Percentiles rank a stretch among this genome's conserved stretches.
Evolutionary conservation across 1,284 basidiomycete species (phyloP).

Genomic region (Marasmius oreades): DNA sequence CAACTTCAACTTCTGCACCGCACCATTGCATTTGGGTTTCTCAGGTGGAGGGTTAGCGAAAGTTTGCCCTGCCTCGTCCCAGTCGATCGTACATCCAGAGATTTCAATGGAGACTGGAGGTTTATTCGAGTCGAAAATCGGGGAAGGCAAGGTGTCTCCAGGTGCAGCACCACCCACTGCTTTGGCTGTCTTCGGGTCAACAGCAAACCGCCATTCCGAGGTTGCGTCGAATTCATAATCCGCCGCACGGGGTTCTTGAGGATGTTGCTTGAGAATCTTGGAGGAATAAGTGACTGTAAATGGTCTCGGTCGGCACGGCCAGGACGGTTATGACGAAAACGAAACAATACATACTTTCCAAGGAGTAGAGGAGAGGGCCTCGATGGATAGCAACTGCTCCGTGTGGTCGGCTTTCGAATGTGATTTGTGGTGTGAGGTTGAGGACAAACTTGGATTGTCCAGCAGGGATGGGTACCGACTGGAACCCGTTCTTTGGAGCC

Average conservation of each 20-base stretch:
- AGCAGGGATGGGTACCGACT: conserved; percentile 27
- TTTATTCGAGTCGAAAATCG: conserved; percentile 48
- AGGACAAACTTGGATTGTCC: conserved; percentile 30
- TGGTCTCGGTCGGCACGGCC: not conserved
- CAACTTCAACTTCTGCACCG: conserved; percentile 41
- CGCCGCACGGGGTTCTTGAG: conserved; percentile 43
- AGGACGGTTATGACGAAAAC: not conserved
- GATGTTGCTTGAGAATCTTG: conserved; percentile 34
- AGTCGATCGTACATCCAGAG: conserved; percentile 46
- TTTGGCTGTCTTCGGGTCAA: conserved; percentile 46
- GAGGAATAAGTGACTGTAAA: not conserved
- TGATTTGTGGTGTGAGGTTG: conserved; percentile 32
- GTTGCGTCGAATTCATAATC: conserved; percentile 52
- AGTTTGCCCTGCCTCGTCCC: conserved; percentile 45
- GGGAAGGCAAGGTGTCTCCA: conserved; percentile 41
- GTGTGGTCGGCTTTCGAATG: conserved; percentile 29
- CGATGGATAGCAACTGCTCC: conserved; percentile 51
- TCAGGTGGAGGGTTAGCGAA: conserved; percentile 49
- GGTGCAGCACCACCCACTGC: conserved; percentile 38
- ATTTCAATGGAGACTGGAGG: conserved; percentile 49
- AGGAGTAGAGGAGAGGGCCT: conserved; percentile 54
- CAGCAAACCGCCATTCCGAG: conserved; percentile 49
- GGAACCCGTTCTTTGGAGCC: conserved; percentile 31
- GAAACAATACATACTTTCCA: conserved; percentile 35
- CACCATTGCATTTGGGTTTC: conserved; percentile 41